A percentile compares a stretch with the other conserved stretches of the same genome.
These are phyloP conservation scores for Rhytidhysteron rufulum DNA, from an alignment of 2,329 filamentous ascomycete species.

Conservation along the genomic window DNA sequence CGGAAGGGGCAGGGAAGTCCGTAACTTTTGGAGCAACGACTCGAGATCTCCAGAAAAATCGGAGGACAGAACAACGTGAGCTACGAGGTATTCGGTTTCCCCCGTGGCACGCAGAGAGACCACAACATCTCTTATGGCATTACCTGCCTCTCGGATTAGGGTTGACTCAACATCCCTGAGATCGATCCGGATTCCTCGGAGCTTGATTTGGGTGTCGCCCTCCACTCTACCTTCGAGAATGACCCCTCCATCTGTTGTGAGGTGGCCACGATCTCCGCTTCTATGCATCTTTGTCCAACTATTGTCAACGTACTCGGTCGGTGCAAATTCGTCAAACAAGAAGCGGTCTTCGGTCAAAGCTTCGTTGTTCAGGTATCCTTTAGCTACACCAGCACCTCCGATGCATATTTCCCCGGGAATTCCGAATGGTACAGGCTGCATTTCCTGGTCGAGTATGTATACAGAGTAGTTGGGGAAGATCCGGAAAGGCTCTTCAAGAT, in stretches of 20 bases:
- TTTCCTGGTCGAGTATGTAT: constrained; percentile 1
- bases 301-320: not conserved
- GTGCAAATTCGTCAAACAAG: not conserved
- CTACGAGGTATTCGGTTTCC: constrained; percentile 21
- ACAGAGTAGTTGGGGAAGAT: constrained; percentile 1
- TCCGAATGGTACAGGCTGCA: not conserved
- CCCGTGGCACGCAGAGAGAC: not conserved
- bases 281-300: constrained; percentile 27
- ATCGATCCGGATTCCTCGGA: constrained; percentile 36
- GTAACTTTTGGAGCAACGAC: constrained; percentile 9
- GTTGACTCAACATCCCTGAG: constrained; percentile 34
- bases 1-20: constrained; percentile 23
- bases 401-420: constrained; percentile 40
- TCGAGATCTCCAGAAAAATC: constrained; percentile 1
- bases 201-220: constrained; percentile 6
- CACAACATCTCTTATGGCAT: not conserved
- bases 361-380: constrained; percentile 30
- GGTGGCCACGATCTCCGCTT: constrained; percentile 37
- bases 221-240: constrained; percentile 9
- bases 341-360: constrained; percentile 17
- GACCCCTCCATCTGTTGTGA: constrained; percentile 8
- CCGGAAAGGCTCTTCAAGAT: not conserved
- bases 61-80: constrained; percentile 22
- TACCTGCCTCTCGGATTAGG: constrained; percentile 18
- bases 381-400: constrained; percentile 30